Evolutionary conservation across 179 eudicot genomes (phyloP).

Genomic region (Amaranthus tricolor): DNA sequence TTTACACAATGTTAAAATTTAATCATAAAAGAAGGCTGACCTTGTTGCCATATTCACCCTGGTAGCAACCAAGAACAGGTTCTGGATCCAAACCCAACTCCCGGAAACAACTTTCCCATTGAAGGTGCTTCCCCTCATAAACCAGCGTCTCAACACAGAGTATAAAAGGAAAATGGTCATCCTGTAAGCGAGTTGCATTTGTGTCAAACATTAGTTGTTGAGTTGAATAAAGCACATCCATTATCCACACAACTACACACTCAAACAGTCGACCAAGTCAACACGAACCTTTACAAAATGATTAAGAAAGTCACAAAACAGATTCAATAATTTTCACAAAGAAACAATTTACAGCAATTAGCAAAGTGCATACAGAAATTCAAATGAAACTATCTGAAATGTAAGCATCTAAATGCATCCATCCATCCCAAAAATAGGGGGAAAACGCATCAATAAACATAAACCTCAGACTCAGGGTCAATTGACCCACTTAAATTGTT

Average conservation of each 20-base stretch:
- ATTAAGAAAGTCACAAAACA: background rate
- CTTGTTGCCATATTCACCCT: constrained; percentile 50
- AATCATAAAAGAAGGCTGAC: constrained; percentile 28
- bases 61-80: constrained; percentile 49
- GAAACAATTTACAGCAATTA: background rate
- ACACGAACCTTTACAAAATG: background rate
- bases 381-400: background rate
- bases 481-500: too few relatives aligned
- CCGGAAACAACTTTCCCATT: constrained; percentile 75
- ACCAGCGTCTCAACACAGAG: constrained; percentile 63
- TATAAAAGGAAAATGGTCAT: constrained; percentile 62
- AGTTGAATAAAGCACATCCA: background rate
- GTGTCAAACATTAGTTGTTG: background rate
- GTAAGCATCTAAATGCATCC: background rate
- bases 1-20: background rate
- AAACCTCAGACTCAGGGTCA: background rate
- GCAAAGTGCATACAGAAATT: background rate
- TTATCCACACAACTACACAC: background rate
- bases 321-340: background rate
- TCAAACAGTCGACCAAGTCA: background rate
- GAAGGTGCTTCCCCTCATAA: constrained; percentile 35
- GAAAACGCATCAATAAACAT: background rate
- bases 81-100: constrained; percentile 46
- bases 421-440: background rate
- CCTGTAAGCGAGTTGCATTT: constrained; percentile 39